phyloP scores from a whole-genome alignment of 768 basidiomycete species.

The Suillus decipiens region DNA sequence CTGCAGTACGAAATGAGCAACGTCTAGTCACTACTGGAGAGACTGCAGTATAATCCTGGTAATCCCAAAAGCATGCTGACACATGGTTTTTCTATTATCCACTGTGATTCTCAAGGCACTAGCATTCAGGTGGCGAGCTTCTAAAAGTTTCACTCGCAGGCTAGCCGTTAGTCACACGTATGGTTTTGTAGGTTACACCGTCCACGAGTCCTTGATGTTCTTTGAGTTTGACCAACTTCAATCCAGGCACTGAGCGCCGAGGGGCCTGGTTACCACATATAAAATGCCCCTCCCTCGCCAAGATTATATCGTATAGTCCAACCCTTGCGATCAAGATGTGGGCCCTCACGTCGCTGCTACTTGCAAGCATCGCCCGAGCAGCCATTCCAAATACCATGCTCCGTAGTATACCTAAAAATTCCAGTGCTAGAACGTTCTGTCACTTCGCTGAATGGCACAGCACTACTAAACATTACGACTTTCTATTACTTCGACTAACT shows the following conservation, averaged over 20 bases:
- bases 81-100: not conserved
- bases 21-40: not conserved
- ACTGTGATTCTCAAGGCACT: not conserved
- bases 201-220: not conserved
- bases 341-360: not conserved
- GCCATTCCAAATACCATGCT: not conserved
- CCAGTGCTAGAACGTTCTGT: not conserved
- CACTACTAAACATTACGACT: not conserved
- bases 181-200: too few relatives aligned
- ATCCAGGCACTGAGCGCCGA: not conserved
- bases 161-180: not conserved
- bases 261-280: not conserved
- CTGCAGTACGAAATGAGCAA: not conserved
- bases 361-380: not conserved
- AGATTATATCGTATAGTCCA: not conserved
- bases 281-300: not conserved
- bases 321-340: not conserved
- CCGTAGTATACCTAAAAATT: not conserved
- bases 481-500: not conserved
- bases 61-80: not conserved
- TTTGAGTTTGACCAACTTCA: not conserved
- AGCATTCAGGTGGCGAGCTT: not conserved
- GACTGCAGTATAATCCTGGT: not conserved
- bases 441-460: not conserved
- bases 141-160: not conserved